Evolutionary conservation across 2,329 filamentous ascomycete species (phyloP), one percentile per base, ranked within the genome.

Genomic region (Cucurbitaria berberidis): DNA sequence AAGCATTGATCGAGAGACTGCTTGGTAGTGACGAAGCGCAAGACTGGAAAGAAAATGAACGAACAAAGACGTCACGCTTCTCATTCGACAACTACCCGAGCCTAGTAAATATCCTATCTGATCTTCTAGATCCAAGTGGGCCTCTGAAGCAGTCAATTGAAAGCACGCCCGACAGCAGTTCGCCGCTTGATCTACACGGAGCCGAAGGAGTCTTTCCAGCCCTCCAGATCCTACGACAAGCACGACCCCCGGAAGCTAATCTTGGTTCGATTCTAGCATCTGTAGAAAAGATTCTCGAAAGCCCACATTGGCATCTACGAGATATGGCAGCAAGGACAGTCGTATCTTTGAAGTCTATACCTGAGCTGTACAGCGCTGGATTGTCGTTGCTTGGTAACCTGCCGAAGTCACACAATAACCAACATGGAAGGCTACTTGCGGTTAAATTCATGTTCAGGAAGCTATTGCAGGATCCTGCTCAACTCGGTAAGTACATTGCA

Each of bases 311-410:
- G 91, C 89, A 92, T 68, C 85, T 95, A 6, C 82, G 91, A 44
- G 90, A 93, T 64, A 91, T 93, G 70, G 89, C 90, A 0, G 89
- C 90, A 0, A 82, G 89, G 15, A 90, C 90, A 0, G 78, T 90
- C 11, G 75, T 76, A 2, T 68, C 72, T 5, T 57, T 81, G 21
- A 60, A 68, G 6, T 36, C 57, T 21, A 54, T 57, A 6, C 55
- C 59, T 18, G 67, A 75, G 35, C 48, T 65, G 40, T 55, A 64
- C 19, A 54, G 61, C 44, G 57, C 58, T 19, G 62, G 64, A 13
- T 55, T 66, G 4, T 44, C 40, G 15, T 55, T 72, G 5, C 47
- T 76, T 1, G 53, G 48, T 11, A 48, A 43, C 11, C 8, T 56
- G 10, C 48, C 59, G 13, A 35, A 11, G 3, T 51, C 55, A 5